Evolutionary conservation across 176 grass and related monocot species (phyloP).

Genomic region (Oryza meyeriana): DNA sequence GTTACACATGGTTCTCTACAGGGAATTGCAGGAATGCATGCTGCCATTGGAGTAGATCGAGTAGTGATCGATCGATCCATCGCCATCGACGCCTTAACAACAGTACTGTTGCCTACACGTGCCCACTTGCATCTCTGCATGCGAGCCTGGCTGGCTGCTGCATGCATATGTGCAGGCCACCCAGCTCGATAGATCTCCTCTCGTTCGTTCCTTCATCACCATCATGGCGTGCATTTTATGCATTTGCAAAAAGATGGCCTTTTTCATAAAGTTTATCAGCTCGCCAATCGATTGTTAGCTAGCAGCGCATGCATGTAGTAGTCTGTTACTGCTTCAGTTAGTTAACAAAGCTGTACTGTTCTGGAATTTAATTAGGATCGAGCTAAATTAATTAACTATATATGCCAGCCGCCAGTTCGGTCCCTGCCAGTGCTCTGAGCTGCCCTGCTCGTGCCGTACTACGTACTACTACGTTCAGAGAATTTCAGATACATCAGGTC

Average conservation of each 20-base stretch:
- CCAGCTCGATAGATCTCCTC: neutral
- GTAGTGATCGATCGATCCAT: neutral
- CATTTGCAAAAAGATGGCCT: neutral
- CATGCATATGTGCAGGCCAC: no score
- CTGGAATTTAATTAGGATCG: neutral
- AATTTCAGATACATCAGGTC: neutral
- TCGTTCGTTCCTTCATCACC: neutral
- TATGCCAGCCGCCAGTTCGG: neutral
- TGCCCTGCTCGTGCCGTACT: constrained; percentile 22
- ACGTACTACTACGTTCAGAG: neutral
- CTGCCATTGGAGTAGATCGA: neutral
- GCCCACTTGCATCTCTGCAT: neutral
- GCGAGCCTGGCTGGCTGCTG: neutral
- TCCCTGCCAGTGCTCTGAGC: neutral
- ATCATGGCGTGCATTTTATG: constrained; percentile 13
- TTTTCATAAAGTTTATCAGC: neutral
- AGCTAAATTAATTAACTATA: neutral
- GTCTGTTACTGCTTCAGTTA: neutral
- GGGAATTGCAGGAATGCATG: neutral
- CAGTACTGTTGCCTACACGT: constrained; percentile 17
- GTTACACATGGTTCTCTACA: neutral
- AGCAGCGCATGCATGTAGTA: neutral
- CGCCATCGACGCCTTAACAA: neutral
- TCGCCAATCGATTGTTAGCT: neutral
- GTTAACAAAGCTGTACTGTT: neutral